Evolutionary conservation across 2,329 filamentous ascomycete species (phyloP).

Genomic region (Verticillium klebahnii): DNA sequence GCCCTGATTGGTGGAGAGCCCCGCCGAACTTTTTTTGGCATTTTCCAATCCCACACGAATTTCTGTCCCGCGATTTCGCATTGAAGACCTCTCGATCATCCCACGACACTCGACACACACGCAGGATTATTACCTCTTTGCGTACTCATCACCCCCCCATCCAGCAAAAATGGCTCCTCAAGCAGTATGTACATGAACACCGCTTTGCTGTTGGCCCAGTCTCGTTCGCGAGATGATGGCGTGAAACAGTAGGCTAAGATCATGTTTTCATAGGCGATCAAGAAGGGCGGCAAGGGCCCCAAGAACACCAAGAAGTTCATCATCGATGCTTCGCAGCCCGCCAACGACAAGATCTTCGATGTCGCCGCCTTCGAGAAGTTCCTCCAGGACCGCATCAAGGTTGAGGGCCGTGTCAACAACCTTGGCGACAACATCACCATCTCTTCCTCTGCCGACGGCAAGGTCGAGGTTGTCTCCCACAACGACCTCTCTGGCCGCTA

Average conservation of each 20-base stretch:
- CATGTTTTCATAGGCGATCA: constrained; percentile 45
- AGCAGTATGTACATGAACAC: constrained; percentile 77
- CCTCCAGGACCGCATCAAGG: constrained; percentile 99
- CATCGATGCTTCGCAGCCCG: constrained; percentile 98
- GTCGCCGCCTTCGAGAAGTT: constrained; percentile 99
- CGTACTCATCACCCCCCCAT: constrained; percentile 33
- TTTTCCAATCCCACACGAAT: constrained; percentile 3
- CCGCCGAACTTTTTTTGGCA: constrained; percentile 1
- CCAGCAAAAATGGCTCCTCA: constrained; percentile 72
- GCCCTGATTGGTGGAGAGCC: neutral
- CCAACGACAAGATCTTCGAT: constrained; percentile 99
- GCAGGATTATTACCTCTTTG: constrained; percentile 81
- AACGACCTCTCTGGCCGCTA: constrained; percentile 98
- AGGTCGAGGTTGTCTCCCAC: constrained; percentile 96
- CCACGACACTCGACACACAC: constrained; percentile 34
- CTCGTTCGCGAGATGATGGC: constrained; percentile 44
- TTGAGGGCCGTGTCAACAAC: constrained; percentile 97
- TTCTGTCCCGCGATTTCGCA: neutral
- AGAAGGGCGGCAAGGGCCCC: constrained; percentile 61
- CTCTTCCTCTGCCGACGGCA: constrained; percentile 88
- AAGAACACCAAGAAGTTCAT: constrained; percentile 96
- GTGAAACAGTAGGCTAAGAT: constrained; percentile 96
- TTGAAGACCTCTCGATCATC: neutral
- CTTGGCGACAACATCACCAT: constrained; percentile 91
- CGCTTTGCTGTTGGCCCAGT: constrained; percentile 91